phyloP scores from a whole-genome alignment of 2,329 filamentous ascomycete species.

The Raffaelea albimanens region DNA sequence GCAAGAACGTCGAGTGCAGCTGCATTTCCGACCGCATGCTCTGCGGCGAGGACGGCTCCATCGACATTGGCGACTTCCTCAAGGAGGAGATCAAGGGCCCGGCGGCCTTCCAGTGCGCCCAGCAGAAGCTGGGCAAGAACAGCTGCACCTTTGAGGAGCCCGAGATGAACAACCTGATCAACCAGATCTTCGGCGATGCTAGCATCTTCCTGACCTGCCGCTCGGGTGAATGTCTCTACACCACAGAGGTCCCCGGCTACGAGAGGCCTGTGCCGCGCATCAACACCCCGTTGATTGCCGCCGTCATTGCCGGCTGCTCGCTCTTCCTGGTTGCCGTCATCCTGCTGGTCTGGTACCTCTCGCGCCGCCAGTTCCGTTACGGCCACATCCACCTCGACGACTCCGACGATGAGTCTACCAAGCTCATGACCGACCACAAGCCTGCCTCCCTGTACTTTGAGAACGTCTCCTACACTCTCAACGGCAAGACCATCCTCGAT shows the following conservation, averaged over 20 bases:
- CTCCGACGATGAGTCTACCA: conserved; percentile 76
- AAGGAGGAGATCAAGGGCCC: conserved; percentile 76
- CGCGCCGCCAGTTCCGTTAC: conserved; percentile 60
- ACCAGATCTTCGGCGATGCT: conserved; percentile 78
- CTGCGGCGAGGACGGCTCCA: conserved; percentile 81
- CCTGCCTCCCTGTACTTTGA: conserved; percentile 83
- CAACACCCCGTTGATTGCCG: conserved; percentile 92
- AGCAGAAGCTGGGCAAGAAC: conserved; percentile 52
- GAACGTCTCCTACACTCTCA: conserved; percentile 76
- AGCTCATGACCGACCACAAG: conserved; percentile 85
- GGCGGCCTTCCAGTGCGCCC: conserved; percentile 68
- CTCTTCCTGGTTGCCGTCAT: conserved; percentile 80
- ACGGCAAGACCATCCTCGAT: conserved; percentile 76
- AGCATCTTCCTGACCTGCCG: conserved; percentile 78
- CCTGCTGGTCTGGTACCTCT: conserved; percentile 77
- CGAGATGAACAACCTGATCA: conserved; percentile 84
- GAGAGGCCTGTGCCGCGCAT: conserved; percentile 82
- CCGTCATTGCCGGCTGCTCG: conserved; percentile 77
- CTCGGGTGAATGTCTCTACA: conserved; percentile 86
- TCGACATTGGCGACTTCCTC: conserved; percentile 87
- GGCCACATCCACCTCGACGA: conserved; percentile 78
- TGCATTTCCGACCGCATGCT: conserved; percentile 90
- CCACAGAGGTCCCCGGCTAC: conserved; percentile 88
- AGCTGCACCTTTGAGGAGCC: conserved; percentile 82
- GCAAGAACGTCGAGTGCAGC: conserved; percentile 73